phyloP scores from a whole-genome alignment of 2,329 filamentous ascomycete genomes.

The Boeremia lycopersici region DNA sequence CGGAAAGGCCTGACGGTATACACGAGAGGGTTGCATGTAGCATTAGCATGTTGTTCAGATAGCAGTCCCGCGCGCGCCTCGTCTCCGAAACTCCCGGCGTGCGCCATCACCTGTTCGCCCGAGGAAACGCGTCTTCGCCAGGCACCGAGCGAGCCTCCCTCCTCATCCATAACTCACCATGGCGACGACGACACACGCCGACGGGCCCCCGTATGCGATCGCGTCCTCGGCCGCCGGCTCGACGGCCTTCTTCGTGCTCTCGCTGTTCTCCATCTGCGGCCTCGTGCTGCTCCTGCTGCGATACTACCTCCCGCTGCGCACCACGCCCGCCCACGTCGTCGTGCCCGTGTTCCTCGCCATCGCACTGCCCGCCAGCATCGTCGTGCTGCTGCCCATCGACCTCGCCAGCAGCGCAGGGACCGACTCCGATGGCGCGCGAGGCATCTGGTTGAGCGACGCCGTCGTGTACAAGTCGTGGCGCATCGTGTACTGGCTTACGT shows the following conservation, averaged over 20 bases:
- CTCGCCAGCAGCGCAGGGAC: slow-evolving; percentile 82
- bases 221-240: slow-evolving; percentile 74
- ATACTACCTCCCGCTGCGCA: slow-evolving; percentile 86
- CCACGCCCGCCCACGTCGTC: slow-evolving; percentile 86
- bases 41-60: slow-evolving; percentile 1
- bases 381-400: slow-evolving; percentile 93
- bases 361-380: slow-evolving; percentile 86
- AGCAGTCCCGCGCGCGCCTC: slow-evolving; percentile 4
- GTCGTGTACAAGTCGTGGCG: slow-evolving; percentile 88
- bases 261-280: slow-evolving; percentile 75
- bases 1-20: not conserved
- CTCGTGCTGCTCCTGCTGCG: slow-evolving; percentile 84
- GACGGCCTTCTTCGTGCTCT: slow-evolving; percentile 74
- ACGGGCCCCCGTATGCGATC: slow-evolving; percentile 34
- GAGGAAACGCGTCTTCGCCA: slow-evolving; percentile 7
- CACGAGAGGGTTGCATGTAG: not conserved
- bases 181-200: slow-evolving; percentile 16
- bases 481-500: slow-evolving; percentile 97
- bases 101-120: slow-evolving; percentile 11
- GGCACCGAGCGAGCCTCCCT: slow-evolving; percentile 13
- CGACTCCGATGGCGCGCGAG: slow-evolving; percentile 72
- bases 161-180: slow-evolving; percentile 8
- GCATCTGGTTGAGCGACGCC: slow-evolving; percentile 83
- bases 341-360: slow-evolving; percentile 96
- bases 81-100: slow-evolving; percentile 16